phyloP scores from a whole-genome alignment of 148 eudicot species.

The Camellia lanceoleosa region DNA sequence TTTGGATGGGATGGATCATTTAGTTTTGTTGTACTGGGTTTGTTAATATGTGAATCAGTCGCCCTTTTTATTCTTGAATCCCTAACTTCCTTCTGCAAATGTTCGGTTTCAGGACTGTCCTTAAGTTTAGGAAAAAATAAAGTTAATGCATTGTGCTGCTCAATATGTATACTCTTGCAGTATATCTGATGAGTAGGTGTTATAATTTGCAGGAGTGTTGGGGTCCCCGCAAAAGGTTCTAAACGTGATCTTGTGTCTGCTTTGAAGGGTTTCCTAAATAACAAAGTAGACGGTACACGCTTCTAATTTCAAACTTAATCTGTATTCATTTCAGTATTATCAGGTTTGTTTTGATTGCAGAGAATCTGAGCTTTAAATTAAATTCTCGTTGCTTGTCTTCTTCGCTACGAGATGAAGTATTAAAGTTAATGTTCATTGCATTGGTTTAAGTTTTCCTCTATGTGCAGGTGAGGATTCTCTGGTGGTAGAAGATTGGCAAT shows the following conservation, averaged over 20 bases:
- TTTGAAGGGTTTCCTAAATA: slow-evolving; percentile 41
- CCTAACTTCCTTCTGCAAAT: not conserved
- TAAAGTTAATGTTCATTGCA: not conserved
- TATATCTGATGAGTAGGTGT: not conserved
- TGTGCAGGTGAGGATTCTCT: slow-evolving; percentile 32
- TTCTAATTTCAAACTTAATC: not conserved
- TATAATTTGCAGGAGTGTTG: slow-evolving; percentile 47
- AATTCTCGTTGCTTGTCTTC: not conserved
- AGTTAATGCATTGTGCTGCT: not conserved
- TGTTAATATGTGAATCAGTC: not conserved
- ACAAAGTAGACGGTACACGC: slow-evolving; percentile 44
- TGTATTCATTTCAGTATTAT: not conserved
- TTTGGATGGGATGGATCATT: not conserved
- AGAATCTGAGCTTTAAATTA: slow-evolving; percentile 3
- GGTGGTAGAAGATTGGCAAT: slow-evolving; percentile 17
- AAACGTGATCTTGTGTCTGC: slow-evolving; percentile 67
- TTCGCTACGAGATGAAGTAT: not conserved
- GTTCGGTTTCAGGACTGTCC: slow-evolving; percentile 5
- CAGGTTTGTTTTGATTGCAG: not conserved
- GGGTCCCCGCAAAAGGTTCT: slow-evolving; percentile 64
- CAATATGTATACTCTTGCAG: not conserved
- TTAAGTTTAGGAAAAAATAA: not conserved
- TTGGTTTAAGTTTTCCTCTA: slow-evolving; percentile 10
- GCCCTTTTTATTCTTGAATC: not conserved
- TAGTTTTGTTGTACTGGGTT: not conserved